Conservation (phyloP, 1,284 basidiomycete species). For the Ustilago loliicola region DNA sequence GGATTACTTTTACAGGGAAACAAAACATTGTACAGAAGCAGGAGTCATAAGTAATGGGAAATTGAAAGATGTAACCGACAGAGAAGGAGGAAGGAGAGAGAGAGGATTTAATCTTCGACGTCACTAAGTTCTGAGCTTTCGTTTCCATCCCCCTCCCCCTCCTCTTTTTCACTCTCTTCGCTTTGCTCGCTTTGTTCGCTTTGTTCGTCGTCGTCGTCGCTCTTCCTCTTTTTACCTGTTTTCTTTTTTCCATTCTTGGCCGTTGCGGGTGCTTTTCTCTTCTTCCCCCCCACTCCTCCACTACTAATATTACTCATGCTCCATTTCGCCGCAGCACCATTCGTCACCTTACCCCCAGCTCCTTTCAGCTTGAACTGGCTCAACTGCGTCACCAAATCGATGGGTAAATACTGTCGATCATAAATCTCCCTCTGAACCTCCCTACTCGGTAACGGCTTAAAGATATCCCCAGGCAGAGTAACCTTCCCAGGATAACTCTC, state of each 20-base stretch:
- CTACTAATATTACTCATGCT: slow-evolving; percentile 12
- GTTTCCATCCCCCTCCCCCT: slow-evolving; percentile 11
- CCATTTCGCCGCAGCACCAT: slow-evolving; percentile 6
- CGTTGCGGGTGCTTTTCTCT: not conserved
- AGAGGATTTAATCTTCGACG: slow-evolving; percentile 14
- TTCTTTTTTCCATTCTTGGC: not conserved
- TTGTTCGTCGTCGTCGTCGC: slow-evolving; percentile 21
- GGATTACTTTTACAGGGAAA: too few relatives aligned
- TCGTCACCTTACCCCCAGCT: not conserved
- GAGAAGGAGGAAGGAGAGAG: not conserved
- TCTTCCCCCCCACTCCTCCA: not conserved
- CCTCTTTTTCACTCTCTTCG: slow-evolving; percentile 17
- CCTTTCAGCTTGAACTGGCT: slow-evolving; percentile 32
- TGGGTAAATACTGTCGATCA: slow-evolving; percentile 39
- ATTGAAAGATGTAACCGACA: too few relatives aligned
- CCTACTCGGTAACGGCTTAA: slow-evolving; percentile 71
- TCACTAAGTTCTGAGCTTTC: slow-evolving; percentile 21
- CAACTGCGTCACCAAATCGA: slow-evolving; percentile 26
- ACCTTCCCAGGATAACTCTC: slow-evolving; percentile 84
- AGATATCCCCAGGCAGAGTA: slow-evolving; percentile 84
- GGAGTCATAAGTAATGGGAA: too few relatives aligned
- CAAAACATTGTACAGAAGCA: too few relatives aligned
- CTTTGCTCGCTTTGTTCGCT: slow-evolving; percentile 31
- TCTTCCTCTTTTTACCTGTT: slow-evolving; percentile 14
- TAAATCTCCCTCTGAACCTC: slow-evolving; percentile 57